Evolutionary conservation across 257 asterid genomes (phyloP).

Genomic region (Knoxia roxburghii): DNA sequence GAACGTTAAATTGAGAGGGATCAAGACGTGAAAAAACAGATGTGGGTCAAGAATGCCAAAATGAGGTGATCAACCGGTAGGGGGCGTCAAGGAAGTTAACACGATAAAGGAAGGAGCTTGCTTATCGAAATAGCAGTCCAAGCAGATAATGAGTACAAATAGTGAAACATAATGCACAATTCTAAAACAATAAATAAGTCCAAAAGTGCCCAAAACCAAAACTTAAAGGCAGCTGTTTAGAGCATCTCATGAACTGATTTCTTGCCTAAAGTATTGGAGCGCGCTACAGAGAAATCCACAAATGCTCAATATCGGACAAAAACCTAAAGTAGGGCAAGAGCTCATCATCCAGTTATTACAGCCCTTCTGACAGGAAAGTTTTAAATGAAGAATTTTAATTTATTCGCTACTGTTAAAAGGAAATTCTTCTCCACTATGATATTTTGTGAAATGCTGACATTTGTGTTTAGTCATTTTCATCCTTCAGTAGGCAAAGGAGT

Average conservation of each 20-base stretch:
- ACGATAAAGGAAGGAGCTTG: too few relatives aligned
- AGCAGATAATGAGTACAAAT: too few relatives aligned
- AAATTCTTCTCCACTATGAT: neutral
- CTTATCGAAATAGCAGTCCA: neutral
- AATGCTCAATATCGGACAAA: too few relatives aligned
- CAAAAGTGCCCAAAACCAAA: neutral
- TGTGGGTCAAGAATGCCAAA: too few relatives aligned
- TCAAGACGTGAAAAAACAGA: neutral
- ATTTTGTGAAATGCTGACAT: neutral
- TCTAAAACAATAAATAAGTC: too few relatives aligned
- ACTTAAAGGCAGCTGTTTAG: neutral
- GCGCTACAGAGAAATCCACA: too few relatives aligned
- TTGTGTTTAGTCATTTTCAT: neutral
- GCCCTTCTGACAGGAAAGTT: neutral
- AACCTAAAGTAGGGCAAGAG: too few relatives aligned
- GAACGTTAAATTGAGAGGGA: neutral
- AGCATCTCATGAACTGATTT: neutral
- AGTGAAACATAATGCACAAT: too few relatives aligned
- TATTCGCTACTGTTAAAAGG: neutral
- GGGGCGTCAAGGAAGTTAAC: too few relatives aligned
- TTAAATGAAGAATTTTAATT: neutral
- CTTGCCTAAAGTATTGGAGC: too few relatives aligned
- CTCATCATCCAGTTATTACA: neutral
- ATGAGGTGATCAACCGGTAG: too few relatives aligned
- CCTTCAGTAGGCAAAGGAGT: too few relatives aligned